Base-by-base conservation (phyloP, 1,284 basidiomycete genomes). In the Sphagnurus paluster region DNA sequence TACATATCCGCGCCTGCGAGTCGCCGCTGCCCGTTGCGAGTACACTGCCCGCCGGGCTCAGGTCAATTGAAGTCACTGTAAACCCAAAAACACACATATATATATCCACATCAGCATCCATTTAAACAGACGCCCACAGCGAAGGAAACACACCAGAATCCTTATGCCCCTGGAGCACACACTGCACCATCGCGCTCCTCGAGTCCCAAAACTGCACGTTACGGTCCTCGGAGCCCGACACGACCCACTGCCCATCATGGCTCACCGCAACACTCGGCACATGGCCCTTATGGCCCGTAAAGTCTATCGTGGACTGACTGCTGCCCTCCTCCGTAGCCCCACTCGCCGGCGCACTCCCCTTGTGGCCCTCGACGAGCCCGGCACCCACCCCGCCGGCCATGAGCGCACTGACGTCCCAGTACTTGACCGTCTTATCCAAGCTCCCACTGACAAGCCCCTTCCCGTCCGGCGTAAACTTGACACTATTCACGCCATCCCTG, bases 181-280 rank as follows among this genome's bases (percentile, higher is more conserved):
- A 83, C 61, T 93, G 90, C 33, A 87, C 79, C 53, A 83, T 79
- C 1, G 82, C 88, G 5, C 77, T 81, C 49, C 75, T 74, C 13
- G 87, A 80, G 60, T 95, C 89, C 91, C 92, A 96, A 63, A 93
- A 89, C 63, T 90, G 85, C 28, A 96, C 90, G 1, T 86, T 84
- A 17, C 92, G 81, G 66, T 97, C 93, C 64, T 95, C 95, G 16
- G 90, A 93, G 19, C 92, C 91, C 16, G 90, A 92, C 2, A 93
- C 90, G 54, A 95, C 84, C 85, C 89, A 95, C 53, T 84, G 79
- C 19, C 87, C 87, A 63, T 96, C 91, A 46, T 88, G 86, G 17
- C 87, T 87, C 48, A 91, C 87, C 17, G 88, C 87, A 29, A 90
- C 86, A 11, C 81, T 82, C 23, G 91, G 70, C 14, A 92, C 88